phyloP scores from a whole-genome alignment of 306 rosid genomes.

The Fagus sylvatica region DNA sequence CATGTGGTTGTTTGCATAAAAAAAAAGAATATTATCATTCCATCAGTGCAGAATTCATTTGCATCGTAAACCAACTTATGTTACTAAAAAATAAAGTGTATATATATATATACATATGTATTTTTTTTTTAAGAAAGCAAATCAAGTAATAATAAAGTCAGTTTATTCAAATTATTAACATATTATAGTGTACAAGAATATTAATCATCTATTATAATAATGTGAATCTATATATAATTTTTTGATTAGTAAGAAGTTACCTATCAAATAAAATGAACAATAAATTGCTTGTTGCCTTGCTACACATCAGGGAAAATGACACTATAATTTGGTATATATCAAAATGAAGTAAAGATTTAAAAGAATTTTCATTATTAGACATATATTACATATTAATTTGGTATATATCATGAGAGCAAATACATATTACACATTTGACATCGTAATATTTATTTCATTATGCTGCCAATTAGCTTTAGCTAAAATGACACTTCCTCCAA shows the following conservation, averaged over 20 bases:
- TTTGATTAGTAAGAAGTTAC: neutral
- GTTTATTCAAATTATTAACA: neutral
- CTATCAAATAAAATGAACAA: neutral
- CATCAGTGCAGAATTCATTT: neutral
- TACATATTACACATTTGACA: too few species aligned
- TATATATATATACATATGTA: neutral
- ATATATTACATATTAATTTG: too few species aligned
- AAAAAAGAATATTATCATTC: neutral
- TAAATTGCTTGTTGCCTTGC: too few species aligned
- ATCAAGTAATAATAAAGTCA: neutral
- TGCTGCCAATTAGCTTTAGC: too few species aligned
- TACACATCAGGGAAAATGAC: too few species aligned
- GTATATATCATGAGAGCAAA: too few species aligned
- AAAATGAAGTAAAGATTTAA: too few species aligned
- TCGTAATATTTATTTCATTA: too few species aligned
- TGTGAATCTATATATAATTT: neutral
- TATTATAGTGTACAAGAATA: neutral
- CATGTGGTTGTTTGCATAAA: neutral
- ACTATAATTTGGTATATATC: too few species aligned
- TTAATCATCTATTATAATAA: neutral
- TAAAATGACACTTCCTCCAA: too few species aligned
- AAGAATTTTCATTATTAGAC: too few species aligned
- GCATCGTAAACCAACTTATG: neutral
- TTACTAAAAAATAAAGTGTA: neutral
- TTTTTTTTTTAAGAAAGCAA: neutral